Evolutionary conservation across 345 rosid species (phyloP).

Genomic region (Dimocarpus longan): DNA sequence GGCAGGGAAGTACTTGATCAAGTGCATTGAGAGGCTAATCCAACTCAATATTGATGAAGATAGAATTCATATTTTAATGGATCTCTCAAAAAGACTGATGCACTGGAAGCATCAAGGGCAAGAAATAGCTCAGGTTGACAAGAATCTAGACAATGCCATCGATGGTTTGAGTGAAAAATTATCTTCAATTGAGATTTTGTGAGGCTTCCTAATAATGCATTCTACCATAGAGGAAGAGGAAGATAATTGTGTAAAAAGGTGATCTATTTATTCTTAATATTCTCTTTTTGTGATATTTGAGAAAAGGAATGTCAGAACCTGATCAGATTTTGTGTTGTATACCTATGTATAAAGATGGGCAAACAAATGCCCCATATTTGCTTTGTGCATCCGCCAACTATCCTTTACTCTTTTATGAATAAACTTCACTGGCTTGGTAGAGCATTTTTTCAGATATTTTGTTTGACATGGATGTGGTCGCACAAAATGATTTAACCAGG

Average conservation of each 20-base stretch:
- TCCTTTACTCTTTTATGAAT: background rate
- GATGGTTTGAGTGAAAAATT: constrained; percentile 33
- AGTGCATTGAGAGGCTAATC: constrained; percentile 55
- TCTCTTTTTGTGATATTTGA: background rate
- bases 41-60: constrained; percentile 38
- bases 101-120: constrained; percentile 60
- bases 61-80: constrained; percentile 42
- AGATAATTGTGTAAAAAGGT: background rate
- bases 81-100: constrained; percentile 53
- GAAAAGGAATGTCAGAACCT: background rate
- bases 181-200: constrained; percentile 20
- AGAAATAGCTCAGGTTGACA: constrained; percentile 33
- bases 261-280: background rate
- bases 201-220: background rate
- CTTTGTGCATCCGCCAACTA: background rate
- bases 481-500: no score
- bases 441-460: no score
- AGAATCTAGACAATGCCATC: constrained; percentile 48
- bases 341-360: background rate
- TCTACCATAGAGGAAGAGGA: background rate
- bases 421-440: no score
- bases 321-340: background rate
- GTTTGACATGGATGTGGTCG: no score
- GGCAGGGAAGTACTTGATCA: constrained; percentile 54
- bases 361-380: background rate